Evolutionary conservation across 2,329 filamentous ascomycete species (phyloP).

Genomic region (Colletotrichum eremochloae): DNA sequence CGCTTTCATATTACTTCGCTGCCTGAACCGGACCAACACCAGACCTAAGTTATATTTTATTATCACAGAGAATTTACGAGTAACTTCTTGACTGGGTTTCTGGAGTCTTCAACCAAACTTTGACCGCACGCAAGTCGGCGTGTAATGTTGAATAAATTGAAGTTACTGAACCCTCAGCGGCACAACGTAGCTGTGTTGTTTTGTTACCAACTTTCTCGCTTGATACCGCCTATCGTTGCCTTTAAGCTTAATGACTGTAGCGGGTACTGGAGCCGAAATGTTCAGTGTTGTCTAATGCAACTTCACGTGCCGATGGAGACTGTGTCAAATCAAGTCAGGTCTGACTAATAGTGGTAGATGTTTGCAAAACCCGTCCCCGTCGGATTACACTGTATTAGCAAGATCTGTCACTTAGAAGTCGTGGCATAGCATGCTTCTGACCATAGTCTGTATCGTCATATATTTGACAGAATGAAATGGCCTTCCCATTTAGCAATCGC

Average conservation of each 20-base stretch:
- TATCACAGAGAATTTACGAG: neutral
- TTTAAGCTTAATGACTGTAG: too few relatives aligned
- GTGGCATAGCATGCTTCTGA: neutral
- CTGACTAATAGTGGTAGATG: neutral
- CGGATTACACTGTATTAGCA: neutral
- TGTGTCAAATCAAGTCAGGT: neutral
- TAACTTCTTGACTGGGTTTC: neutral
- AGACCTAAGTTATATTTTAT: neutral
- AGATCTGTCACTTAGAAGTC: neutral
- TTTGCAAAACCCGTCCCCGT: neutral
- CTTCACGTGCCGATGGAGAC: neutral
- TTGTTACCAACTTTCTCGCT: neutral
- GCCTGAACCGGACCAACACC: neutral
- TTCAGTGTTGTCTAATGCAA: too few relatives aligned
- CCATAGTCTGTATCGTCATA: neutral
- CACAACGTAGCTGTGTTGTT: neutral
- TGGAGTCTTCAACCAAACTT: neutral
- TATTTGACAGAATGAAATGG: neutral
- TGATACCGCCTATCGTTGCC: neutral
- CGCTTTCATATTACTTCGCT: neutral
- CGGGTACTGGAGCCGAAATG: too few relatives aligned
- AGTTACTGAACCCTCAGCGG: neutral
- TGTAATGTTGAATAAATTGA: neutral
- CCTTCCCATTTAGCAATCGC: neutral
- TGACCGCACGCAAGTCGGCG: neutral